Percentiles rank a stretch among this genome's conserved stretches.
phyloP scores from a whole-genome alignment of 1,284 basidiomycete species.

The Phenoliferia sp. region DNA sequence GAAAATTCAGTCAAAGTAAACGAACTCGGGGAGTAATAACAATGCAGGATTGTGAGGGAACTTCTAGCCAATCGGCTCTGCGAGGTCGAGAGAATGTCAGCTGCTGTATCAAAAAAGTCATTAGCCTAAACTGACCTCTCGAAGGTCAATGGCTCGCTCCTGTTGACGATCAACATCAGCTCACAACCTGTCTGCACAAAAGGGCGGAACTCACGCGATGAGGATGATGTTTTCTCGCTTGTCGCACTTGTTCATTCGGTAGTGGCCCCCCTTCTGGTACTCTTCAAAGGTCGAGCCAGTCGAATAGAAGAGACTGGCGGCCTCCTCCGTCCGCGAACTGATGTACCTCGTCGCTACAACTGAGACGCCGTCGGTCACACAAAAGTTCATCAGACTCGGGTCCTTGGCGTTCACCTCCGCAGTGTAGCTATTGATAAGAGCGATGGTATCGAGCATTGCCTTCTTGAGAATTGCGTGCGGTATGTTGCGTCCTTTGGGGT shows the following conservation, averaged over 20 bases:
- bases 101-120: not conserved
- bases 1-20: slow-evolving; percentile 52
- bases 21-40: slow-evolving; percentile 40
- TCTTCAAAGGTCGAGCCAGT: slow-evolving; percentile 64
- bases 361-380: slow-evolving; percentile 87
- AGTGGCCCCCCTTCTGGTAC: slow-evolving; percentile 71
- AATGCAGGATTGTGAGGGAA: slow-evolving; percentile 49
- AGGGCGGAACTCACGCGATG: slow-evolving; percentile 21
- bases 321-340: slow-evolving; percentile 82
- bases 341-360: slow-evolving; percentile 94
- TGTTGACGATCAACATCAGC: slow-evolving; percentile 79
- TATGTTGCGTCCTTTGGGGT: slow-evolving; percentile 67
- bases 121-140: slow-evolving; percentile 47
- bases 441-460: slow-evolving; percentile 82
- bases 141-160: slow-evolving; percentile 83
- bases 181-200: not conserved
- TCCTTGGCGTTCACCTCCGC: slow-evolving; percentile 59
- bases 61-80: slow-evolving; percentile 51
- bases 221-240: slow-evolving; percentile 65
- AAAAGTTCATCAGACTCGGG: slow-evolving; percentile 54
- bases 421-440: slow-evolving; percentile 68
- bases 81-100: not conserved
- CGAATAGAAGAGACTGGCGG: slow-evolving; percentile 64
- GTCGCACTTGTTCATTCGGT: slow-evolving; percentile 94
- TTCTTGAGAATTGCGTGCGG: slow-evolving; percentile 59